Conservation (phyloP, 2,329 filamentous ascomycete genomes). For the Metarhizium brunneum region DNA sequence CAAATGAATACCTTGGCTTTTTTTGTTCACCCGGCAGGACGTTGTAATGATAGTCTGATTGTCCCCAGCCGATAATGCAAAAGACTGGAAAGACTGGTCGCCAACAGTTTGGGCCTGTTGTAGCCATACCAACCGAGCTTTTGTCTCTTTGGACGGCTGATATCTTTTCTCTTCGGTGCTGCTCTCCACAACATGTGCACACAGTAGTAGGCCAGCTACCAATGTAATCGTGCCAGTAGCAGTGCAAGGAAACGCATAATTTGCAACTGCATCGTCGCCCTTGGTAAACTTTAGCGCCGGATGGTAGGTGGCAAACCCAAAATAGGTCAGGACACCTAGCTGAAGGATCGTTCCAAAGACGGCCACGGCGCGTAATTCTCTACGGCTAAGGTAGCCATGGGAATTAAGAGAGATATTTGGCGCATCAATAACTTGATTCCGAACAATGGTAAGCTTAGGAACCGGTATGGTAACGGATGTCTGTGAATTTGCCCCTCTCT, state of each 20-base stretch:
- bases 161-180: constrained; percentile 18
- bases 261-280: neutral
- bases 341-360: neutral
- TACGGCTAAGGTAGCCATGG: neutral
- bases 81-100: neutral
- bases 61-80: neutral
- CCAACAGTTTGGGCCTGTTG: constrained; percentile 10
- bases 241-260: constrained; percentile 18
- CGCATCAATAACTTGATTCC: neutral
- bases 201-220: constrained; percentile 18
- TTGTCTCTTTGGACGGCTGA: neutral
- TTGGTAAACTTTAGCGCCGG: neutral
- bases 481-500: neutral
- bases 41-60: neutral
- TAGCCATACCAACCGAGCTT: constrained; percentile 17
- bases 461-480: neutral
- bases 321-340: neutral
- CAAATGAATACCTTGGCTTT: neutral
- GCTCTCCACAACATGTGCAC: constrained; percentile 20
- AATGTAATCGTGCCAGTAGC: constrained; percentile 18
- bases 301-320: neutral
- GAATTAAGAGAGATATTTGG: neutral
- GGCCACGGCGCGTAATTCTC: neutral
- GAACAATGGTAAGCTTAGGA: neutral
- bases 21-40: neutral